Evolutionary conservation across 1,284 basidiomycete genomes (phyloP).

Genomic region (Coniophora puteana): DNA sequence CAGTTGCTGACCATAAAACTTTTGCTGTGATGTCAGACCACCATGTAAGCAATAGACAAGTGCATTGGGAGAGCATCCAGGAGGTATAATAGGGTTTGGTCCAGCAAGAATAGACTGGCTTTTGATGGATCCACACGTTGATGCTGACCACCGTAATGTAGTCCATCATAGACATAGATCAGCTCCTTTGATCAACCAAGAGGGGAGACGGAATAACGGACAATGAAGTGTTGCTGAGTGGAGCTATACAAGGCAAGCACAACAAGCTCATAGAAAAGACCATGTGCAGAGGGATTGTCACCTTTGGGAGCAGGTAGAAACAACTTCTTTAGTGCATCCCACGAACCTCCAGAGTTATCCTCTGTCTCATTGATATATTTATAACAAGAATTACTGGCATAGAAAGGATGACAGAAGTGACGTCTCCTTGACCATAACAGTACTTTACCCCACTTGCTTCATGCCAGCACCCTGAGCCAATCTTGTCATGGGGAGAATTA

Average conservation of each 20-base stretch:
- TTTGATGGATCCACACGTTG: not conserved
- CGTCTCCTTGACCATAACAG: not conserved
- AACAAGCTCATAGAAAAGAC: not conserved
- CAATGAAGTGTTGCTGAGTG: not conserved
- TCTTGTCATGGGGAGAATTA: not conserved
- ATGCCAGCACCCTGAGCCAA: not conserved
- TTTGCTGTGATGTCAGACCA: conserved; percentile 1
- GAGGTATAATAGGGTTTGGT: no score
- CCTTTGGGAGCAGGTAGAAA: not conserved
- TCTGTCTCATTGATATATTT: not conserved
- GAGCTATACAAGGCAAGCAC: not conserved
- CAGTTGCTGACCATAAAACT: no score
- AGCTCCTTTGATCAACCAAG: not conserved
- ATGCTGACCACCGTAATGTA: not conserved
- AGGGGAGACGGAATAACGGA: not conserved
- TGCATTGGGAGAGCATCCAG: no score
- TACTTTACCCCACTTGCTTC: not conserved
- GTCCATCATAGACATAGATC: not conserved
- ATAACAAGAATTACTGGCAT: not conserved
- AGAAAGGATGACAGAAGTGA: not conserved
- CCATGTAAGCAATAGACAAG: conserved; percentile 1
- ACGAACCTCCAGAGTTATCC: no score
- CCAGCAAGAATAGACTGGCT: no score
- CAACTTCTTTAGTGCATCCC: not conserved
- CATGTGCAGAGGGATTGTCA: not conserved